Evolutionary conservation across 768 basidiomycete species (phyloP), one percentile per base, ranked within the genome.

Genomic region (Mycena sanguinolenta): DNA sequence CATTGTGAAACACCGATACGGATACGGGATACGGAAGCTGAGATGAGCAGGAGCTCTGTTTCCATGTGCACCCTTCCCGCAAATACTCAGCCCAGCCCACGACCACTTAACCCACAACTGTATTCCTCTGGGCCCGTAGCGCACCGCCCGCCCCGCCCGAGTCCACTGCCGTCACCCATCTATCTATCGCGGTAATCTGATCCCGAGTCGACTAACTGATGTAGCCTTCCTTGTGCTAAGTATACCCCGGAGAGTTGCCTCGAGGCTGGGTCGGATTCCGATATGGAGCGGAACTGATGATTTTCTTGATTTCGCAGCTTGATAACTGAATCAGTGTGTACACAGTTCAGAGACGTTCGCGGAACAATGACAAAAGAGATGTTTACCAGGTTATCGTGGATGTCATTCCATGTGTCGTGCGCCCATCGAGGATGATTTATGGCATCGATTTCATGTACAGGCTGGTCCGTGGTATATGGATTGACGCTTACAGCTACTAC

Each of bases 81-180:
- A 14, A 39, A 34, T 34, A 34, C 32, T 34, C 13, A 39, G 39
- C 39, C 39, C 39, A 34, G 39, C 39, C 39, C 10, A 39, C 39
- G 39, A 39, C 13, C 16, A 39, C 13, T 39, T 39, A 14, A 25
- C 0, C 14, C 49, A 21, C 46, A 49, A 7, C n/a, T 23, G n/a
- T 25, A 21, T 10, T 2, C 28, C 49, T 50, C 54, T 55, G 32
- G 28, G 13, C 54, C 28, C 8, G 54, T 34, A 36, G 54, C 54
- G 54, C 54, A 55, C 34, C 21, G 54, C 54, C 44, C 44, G 21
- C 44, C 44, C 53, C 27, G 53, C 28, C 27, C 50, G 27, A 52
- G 16, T 39, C 4, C 39, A 39, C 4, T 39, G 39, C 39, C 16
- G 32, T 34, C 32, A 34, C 32, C 32, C 39, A 39, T 39, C 44